A percentile compares a stretch with the other conserved stretches of the same genome.
These are phyloP conservation scores for Thyridium curvatum DNA, from an alignment of 2,329 filamentous ascomycete genomes.

Conservation along the genomic window DNA sequence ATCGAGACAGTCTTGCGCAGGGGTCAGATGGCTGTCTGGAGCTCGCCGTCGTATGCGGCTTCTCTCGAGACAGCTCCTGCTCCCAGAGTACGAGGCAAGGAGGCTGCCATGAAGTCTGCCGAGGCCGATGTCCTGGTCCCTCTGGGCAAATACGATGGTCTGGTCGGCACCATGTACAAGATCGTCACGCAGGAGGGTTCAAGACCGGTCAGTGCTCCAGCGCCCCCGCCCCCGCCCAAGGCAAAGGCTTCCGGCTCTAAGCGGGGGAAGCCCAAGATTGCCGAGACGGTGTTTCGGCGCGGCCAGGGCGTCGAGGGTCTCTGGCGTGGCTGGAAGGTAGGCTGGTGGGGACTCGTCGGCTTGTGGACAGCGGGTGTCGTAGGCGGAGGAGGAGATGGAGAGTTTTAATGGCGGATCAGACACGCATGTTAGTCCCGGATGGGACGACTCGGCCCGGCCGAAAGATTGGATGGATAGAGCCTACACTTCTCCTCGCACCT, in stretches of 20 bases:
- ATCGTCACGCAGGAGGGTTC: conserved; percentile 80
- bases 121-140: conserved; percentile 53
- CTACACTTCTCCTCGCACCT: neutral
- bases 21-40: conserved; percentile 72
- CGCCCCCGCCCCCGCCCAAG: conserved; percentile 19
- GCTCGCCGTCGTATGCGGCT: conserved; percentile 42
- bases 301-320: conserved; percentile 65
- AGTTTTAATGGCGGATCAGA: conserved; percentile 36
- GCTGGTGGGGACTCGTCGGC: conserved; percentile 70
- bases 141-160: conserved; percentile 74
- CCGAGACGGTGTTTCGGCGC: conserved; percentile 41
- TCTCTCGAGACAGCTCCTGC: conserved; percentile 32
- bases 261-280: conserved; percentile 24
- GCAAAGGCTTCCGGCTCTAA: conserved; percentile 17
- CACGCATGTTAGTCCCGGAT: too few species aligned
- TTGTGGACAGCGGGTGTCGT: conserved; percentile 65
- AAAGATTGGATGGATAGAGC: neutral
- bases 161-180: conserved; percentile 84
- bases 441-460: neutral
- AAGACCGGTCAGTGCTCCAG: conserved; percentile 32
- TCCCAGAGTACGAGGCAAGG: conserved; percentile 2
- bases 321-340: conserved; percentile 71
- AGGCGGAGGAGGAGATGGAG: conserved; percentile 53
- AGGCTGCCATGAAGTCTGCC: conserved; percentile 8
- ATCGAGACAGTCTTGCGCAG: conserved; percentile 87